Evolutionary conservation across 257 asterid species (phyloP), one percentile per base, ranked within the genome.

Genomic region (Solanum tacnaense): DNA sequence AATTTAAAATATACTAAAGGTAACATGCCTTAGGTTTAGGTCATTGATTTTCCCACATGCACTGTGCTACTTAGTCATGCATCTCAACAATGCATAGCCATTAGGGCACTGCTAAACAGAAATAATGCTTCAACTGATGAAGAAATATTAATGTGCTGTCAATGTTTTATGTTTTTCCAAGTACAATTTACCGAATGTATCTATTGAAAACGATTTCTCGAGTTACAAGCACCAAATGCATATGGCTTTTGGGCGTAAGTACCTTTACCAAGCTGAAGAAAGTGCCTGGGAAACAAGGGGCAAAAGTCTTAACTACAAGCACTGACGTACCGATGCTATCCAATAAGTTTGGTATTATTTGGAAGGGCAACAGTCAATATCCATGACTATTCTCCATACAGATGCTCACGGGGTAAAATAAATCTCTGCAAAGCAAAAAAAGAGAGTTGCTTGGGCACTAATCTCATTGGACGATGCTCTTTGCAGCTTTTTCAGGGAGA

Each of bases 401-500:
- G 56, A 85, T 32, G 83, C 70, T 25, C 86, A 21, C 31, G 56
- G 87, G 34, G 84, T 25, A 74, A 85, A 68, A 25, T 78, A 75
- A 71, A 87, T 86, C 86, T 76, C 31, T 29, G 16, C 60, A 81
- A 52, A 81, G 86, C 60, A 73, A 87, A 88, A 82, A 83, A 88
- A 25, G 86, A 85, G 78, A 90, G 84, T 87, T 68, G 74, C 70
- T 72, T 62, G 23, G 25, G 52, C n/a, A 35, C 75, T 88, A 10
- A 46, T 87, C 91, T 95, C 92, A 92, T 89, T 89, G 93, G 60
- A 89, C 16, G 27, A 79, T 74, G 67, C 91, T 91, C 87, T 94
- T 96, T 32, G 89, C 91, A 89, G 95, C 85, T 92, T 95, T 95
- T 5, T 89, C 92, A 1, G 97, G 98, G 73, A 95, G 91, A 84